A percentile compares a stretch with the other conserved stretches of the same genome.
Evolutionary conservation across 768 basidiomycete genomes (phyloP).

Genomic region (Termitomyces sp.): DNA sequence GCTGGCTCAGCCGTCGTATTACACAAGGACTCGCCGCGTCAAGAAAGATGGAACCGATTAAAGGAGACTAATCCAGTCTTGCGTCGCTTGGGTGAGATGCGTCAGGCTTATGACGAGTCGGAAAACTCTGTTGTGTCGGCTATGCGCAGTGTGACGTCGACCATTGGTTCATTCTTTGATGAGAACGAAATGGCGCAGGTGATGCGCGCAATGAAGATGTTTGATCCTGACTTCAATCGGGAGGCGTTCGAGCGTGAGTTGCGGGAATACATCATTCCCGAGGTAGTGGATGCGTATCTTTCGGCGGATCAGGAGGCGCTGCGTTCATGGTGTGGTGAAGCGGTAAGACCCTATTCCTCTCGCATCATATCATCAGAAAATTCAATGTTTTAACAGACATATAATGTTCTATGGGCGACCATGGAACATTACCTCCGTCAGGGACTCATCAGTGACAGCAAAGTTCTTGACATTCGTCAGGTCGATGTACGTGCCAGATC

Average conservation of each 20-base stretch:
- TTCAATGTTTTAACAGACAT: constrained; percentile 51
- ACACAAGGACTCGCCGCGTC: constrained; percentile 74
- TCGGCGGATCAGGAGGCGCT: constrained; percentile 84
- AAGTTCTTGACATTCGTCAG: constrained; percentile 94
- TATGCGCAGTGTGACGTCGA: constrained; percentile 77
- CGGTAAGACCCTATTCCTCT: constrained; percentile 45
- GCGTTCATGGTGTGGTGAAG: constrained; percentile 91
- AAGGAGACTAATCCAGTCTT: constrained; percentile 80
- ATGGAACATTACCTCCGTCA: constrained; percentile 92
- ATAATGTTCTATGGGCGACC: constrained; percentile 97
- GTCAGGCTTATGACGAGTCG: constrained; percentile 81
- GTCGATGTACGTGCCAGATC: constrained; percentile 69
- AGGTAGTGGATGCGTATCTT: constrained; percentile 94
- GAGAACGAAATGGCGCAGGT: constrained; percentile 99
- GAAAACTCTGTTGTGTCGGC: constrained; percentile 85
- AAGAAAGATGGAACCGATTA: constrained; percentile 75
- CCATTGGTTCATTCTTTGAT: constrained; percentile 88
- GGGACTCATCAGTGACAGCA: constrained; percentile 88
- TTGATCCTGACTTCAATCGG: constrained; percentile 84
- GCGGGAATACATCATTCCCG: constrained; percentile 95
- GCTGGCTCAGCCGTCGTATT: constrained; percentile 84
- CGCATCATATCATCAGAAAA: constrained; percentile 1
- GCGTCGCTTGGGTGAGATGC: constrained; percentile 49
- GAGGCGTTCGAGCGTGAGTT: constrained; percentile 88
- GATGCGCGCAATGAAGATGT: constrained; percentile 73